phyloP scores from a whole-genome alignment of 164 flowering plant species.

The Brasenia schreberi region DNA sequence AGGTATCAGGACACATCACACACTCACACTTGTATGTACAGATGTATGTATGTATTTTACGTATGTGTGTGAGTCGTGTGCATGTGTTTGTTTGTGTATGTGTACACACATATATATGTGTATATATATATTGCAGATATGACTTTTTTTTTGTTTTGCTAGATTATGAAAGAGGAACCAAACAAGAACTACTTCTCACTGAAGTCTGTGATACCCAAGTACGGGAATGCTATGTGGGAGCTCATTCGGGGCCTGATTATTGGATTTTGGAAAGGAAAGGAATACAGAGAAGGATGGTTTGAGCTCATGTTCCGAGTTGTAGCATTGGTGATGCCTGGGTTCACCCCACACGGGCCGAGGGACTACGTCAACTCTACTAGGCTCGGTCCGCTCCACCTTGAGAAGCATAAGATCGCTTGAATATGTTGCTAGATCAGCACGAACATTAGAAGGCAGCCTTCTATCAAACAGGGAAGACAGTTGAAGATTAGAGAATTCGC shows the following conservation, averaged over 20 bases:
- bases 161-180: constrained; percentile 39
- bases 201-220: constrained; percentile 11
- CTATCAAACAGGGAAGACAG: no score
- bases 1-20: no score
- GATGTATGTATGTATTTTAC: no score
- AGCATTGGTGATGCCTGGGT: constrained; percentile 1
- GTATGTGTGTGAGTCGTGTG: no score
- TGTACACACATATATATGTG: no score
- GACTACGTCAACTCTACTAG: constrained; percentile 3
- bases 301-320: not conserved
- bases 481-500: no score
- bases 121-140: no score
- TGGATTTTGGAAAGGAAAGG: not conserved
- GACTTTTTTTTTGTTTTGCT: not conserved
- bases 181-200: constrained; percentile 36
- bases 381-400: not conserved
- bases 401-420: not conserved
- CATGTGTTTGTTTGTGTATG: no score
- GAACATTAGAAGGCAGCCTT: no score
- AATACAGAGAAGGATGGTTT: constrained; percentile 1
- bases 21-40: no score
- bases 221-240: constrained; percentile 16
- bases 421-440: no score
- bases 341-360: not conserved
- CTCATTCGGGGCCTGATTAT: not conserved